A percentile compares a stretch with the other conserved stretches of the same genome.
These are phyloP conservation scores for Eimeria acervulina DNA, from an alignment of 169 alveolate genomes.

Conservation along the genomic window DNA sequence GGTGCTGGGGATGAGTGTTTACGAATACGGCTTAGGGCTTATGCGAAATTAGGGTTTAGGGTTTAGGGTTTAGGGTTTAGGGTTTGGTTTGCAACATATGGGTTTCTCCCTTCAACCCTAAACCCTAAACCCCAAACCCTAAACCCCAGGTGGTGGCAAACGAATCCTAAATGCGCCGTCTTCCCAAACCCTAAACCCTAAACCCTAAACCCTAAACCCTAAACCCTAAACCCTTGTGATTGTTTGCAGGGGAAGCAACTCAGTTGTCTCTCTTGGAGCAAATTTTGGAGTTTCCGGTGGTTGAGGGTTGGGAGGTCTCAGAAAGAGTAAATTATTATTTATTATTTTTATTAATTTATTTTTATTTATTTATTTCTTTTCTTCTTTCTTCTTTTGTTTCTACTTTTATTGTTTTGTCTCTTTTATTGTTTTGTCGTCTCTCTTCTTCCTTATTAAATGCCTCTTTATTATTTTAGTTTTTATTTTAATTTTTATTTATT, in stretches of 20 bases:
- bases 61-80: not conserved
- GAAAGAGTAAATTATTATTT: not conserved
- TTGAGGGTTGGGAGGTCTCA: no score
- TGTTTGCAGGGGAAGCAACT: not conserved
- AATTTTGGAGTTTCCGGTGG: not conserved
- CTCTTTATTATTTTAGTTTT: no score
- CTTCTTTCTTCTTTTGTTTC: no score
- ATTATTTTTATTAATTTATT: not conserved
- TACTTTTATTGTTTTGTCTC: no score
- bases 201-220: constrained; percentile 33
- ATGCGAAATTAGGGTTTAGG: not conserved
- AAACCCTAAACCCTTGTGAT: constrained; percentile 19
- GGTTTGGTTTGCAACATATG: not conserved
- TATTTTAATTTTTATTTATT: no score
- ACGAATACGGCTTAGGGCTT: not conserved
- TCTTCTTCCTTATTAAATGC: no score
- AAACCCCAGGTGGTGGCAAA: no score
- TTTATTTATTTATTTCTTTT: no score
- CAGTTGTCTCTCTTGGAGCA: not conserved
- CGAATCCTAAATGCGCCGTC: no score
- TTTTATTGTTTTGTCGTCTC: no score
- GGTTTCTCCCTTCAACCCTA: not conserved
- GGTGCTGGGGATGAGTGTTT: not conserved
- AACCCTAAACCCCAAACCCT: constrained; percentile 23
- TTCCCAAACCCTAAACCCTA: not conserved